Base-by-base conservation (phyloP, 257 asterid genomes). In the Jacaranda mimosifolia region DNA sequence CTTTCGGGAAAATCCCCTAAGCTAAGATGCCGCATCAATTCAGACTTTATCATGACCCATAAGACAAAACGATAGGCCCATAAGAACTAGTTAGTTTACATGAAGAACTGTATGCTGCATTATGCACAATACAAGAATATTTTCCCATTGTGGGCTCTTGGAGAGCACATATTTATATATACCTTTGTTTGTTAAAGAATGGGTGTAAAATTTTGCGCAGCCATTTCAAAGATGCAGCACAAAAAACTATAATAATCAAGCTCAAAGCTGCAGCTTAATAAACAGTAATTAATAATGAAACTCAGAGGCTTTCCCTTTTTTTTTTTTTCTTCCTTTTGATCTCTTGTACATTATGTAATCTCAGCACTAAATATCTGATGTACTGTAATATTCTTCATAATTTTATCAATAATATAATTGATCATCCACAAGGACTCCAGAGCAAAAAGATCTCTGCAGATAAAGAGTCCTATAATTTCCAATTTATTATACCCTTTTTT, bases 41-140 rank as follows among this genome's bases (percentile, higher is more conserved):
- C n/a, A n/a, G n/a, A n/a, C n/a, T n/a, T n/a, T n/a, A n/a, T n/a
- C n/a, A n/a, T n/a, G n/a, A n/a, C n/a, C n/a, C n/a, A n/a, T n/a
- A n/a, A 0, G n/a, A 0, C 4, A 3, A 43, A 40, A n/a, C 4
- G 38, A 7, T 3, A 4, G 69, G 0, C 19, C 55, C 4, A 60
- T 39, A 45, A 9, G 97, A 91, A 87, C 93, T 15, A 93, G 94
- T n/a, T n/a, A 17, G 96, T 85, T 2, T 91, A 81, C 80, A 87
- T 90, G 93, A 91, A 88, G 88, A 93, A 93, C 60, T 90, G 97
- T 72, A 88, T 91, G 97, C 60, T 93, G 8, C 93, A 91, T 80
- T 93, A 91, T 68, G 90, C 90, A 15, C 87, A 86, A 56, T 90
- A 91, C 64, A 84, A 91, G 65, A 91, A 81, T 63, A 76, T 89